Base-by-base conservation (phyloP, 2,329 filamentous ascomycete genomes). In the Penicillium concentricum region DNA sequence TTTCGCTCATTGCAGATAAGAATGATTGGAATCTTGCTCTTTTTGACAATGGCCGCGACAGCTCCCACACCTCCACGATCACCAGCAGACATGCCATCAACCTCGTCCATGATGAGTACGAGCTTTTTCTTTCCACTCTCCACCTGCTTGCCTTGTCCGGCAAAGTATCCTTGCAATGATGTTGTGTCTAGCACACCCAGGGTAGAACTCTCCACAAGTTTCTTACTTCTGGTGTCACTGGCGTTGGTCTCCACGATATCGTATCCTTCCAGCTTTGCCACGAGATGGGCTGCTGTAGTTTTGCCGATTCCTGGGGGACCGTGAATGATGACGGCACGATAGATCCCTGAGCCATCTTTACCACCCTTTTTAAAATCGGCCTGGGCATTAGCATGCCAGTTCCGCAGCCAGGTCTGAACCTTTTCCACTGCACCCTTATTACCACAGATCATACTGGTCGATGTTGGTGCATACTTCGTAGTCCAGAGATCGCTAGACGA, bases 41-140 rank as follows among this genome's bases (percentile, higher is more conserved):
- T 97, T 78, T 90, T 96, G 81, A 93, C 97, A 52, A 96, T 89
- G 57, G 94, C 91, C 55, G 94, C 93, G 55, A 99, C 81, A 30
- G 94, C 94, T 49, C 92, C 94, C 46, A 99, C 94, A 73, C 94
- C 94, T 63, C 94, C 94, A 59, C 94, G 88, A 72, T 99, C 94
- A 70, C 94, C 94, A 35, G 91, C 92, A 59, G 93, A 97, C 94
- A 99, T 97, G 51, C 94, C 94, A 68, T 99, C 94, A 5, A 99
- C 94, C 76, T 99, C 94, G 67, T 99, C 94, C 94, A 99, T 97
- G 76, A 99, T 91, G 47, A 99, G 79, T 6, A 97, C 91, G 34
- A 97, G 86, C 66, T 97, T 97, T 79, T 95, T 96, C 79, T 94
- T 97, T 16, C 82, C 81, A 5, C 80, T 76, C 43, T 97, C 89